Evolutionary conservation across 208 protist species (phyloP).

Genomic region (Crithidia sp.): DNA sequence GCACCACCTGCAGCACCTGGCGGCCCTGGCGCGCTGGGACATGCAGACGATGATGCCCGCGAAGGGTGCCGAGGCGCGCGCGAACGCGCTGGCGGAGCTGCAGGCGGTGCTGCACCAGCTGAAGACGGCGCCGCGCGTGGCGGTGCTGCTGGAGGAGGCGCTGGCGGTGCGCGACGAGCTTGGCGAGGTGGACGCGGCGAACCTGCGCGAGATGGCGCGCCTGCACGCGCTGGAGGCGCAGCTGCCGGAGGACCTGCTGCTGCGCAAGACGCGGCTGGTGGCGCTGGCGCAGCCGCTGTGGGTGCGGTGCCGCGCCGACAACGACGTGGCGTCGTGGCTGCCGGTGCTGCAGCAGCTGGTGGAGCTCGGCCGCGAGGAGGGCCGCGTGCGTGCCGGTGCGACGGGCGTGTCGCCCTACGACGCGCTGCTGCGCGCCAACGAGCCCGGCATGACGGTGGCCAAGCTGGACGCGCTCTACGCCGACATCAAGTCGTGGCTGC

Average conservation of each 20-base stretch:
- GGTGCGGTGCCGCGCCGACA: constrained; percentile 41
- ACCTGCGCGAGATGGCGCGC: constrained; percentile 61
- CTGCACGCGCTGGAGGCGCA: constrained; percentile 24
- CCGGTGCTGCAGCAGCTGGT: constrained; percentile 56
- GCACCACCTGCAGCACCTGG: constrained; percentile 46
- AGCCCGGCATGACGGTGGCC: constrained; percentile 63
- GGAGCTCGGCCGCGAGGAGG: constrained; percentile 50
- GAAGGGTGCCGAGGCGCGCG: constrained; percentile 44
- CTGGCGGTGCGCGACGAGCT: constrained; percentile 19
- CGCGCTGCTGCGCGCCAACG: constrained; percentile 61
- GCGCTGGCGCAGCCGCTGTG: constrained; percentile 42
- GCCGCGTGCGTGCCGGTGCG: constrained; percentile 13
- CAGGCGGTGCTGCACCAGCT: constrained; percentile 21
- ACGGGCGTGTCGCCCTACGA: constrained; percentile 47
- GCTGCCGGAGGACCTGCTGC: constrained; percentile 48
- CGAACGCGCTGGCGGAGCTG: constrained; percentile 39
- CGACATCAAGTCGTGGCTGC: constrained; percentile 68
- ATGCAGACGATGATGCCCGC: constrained; percentile 58
- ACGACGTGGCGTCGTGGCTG: constrained; percentile 56
- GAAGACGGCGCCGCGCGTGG: constrained; percentile 19
- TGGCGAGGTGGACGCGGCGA: constrained; percentile 37
- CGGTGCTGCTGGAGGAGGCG: background rate
- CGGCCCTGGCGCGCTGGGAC: constrained; percentile 56
- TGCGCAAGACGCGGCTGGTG: constrained; percentile 38
- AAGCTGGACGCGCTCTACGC: constrained; percentile 59